Percentiles rank a stretch among this genome's conserved stretches.
These are phyloP conservation scores for Annulohypoxylon maeteangense DNA, from an alignment of 495 filamentous ascomycete species.

Conservation along the genomic window DNA sequence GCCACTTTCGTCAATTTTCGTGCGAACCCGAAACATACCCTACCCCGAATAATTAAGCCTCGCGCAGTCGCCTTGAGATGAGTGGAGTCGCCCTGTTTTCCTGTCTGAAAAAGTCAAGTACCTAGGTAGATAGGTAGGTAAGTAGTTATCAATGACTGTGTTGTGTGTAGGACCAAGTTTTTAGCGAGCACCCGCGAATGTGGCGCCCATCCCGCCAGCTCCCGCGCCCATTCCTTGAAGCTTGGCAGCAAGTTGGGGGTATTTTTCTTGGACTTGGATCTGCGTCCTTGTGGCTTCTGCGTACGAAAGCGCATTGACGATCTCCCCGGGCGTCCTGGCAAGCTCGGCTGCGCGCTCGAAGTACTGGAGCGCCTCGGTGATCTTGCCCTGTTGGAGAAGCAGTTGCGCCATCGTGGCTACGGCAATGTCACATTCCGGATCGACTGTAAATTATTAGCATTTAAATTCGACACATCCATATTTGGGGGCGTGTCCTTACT, in stretches of 20 bases:
- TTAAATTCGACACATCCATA: background rate
- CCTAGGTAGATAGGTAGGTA: background rate
- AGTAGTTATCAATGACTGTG: background rate
- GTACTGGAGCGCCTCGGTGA: conserved; percentile 93
- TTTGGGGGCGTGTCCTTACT: conserved; percentile 68
- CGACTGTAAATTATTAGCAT: conserved; percentile 70
- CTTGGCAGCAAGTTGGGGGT: conserved; percentile 88
- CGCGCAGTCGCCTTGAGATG: conserved; percentile 20
- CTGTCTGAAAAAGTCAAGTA: background rate
- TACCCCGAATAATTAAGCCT: conserved; percentile 18
- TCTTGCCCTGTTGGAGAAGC: conserved; percentile 97
- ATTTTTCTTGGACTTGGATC: conserved; percentile 97
- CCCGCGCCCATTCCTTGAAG: conserved; percentile 74
- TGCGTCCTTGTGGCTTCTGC: conserved; percentile 97
- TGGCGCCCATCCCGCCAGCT: conserved; percentile 44
- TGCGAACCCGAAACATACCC: conserved; percentile 19
- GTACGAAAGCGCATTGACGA: conserved; percentile 95
- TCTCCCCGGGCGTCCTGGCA: conserved; percentile 93
- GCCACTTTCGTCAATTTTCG: conserved; percentile 23
- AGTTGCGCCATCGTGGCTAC: conserved; percentile 99
- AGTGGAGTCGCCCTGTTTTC: conserved; percentile 27
- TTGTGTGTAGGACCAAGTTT: background rate
- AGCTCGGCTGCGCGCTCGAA: conserved; percentile 97
- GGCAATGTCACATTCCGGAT: conserved; percentile 98
- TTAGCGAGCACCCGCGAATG: conserved; percentile 41